These are phyloP conservation scores for Pisolithus microcarpus DNA, from an alignment of 768 basidiomycete genomes.

Conservation along the genomic window DNA sequence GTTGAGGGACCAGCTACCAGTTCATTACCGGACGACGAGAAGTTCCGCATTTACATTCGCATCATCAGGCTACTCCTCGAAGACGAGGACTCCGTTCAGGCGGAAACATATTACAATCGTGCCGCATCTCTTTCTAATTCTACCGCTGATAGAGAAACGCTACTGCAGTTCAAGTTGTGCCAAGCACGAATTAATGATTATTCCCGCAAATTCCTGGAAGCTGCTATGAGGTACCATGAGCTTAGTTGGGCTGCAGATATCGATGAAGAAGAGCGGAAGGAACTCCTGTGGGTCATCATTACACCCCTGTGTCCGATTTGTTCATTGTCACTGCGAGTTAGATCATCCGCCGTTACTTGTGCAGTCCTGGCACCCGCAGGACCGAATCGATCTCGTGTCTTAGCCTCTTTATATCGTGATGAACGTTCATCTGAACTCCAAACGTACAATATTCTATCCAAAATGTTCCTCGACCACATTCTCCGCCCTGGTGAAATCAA, in stretches of 20 bases:
- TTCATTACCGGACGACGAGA: slow-evolving; percentile 71
- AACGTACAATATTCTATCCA: slow-evolving; percentile 84
- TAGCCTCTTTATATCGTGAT: slow-evolving; percentile 90
- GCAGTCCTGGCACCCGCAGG: slow-evolving; percentile 96
- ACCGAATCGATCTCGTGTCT: slow-evolving; percentile 87
- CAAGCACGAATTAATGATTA: slow-evolving; percentile 95
- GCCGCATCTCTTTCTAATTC: slow-evolving; percentile 85
- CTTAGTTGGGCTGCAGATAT: slow-evolving; percentile 86
- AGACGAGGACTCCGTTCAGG: slow-evolving; percentile 94
- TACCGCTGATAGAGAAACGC: slow-evolving; percentile 68
- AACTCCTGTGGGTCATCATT: slow-evolving; percentile 67
- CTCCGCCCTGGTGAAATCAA: slow-evolving; percentile 84
- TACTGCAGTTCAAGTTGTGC: slow-evolving; percentile 82
- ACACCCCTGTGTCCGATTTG: neutral
- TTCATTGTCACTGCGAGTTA: slow-evolving; percentile 24
- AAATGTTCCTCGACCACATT: slow-evolving; percentile 99
- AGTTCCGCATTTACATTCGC: slow-evolving; percentile 84
- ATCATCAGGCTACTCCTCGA: slow-evolving; percentile 92
- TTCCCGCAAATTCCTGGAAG: slow-evolving; percentile 87
- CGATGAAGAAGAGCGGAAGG: slow-evolving; percentile 86
- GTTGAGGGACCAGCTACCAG: slow-evolving; percentile 26
- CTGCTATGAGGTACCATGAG: slow-evolving; percentile 90
- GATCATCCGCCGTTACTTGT: slow-evolving; percentile 88
- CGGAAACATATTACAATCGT: slow-evolving; percentile 97
- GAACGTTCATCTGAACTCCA: slow-evolving; percentile 78